Conservation (phyloP, 192 early-diverging fungal species). For the Backusella psychrophila region DNA sequence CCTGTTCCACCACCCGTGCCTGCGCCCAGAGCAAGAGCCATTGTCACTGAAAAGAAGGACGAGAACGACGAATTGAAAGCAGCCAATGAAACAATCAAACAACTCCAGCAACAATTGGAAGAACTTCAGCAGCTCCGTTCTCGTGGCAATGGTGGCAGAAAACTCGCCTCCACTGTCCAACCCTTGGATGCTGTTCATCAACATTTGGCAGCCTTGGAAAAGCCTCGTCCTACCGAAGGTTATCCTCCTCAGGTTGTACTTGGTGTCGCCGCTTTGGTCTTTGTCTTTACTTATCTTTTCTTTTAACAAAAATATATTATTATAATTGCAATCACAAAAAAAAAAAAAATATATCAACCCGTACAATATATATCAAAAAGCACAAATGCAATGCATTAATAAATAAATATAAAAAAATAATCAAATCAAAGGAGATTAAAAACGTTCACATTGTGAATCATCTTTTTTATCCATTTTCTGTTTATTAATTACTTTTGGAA, state of each 20-base stretch:
- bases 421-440: not conserved
- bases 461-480: not conserved
- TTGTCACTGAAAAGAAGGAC: not conserved
- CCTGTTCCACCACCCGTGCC: not conserved
- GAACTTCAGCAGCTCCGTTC: not conserved
- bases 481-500: not conserved
- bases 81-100: conserved; percentile 1
- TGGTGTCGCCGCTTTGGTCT: conserved; percentile 54
- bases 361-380: not conserved
- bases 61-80: not conserved
- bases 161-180: conserved; percentile 13
- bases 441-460: not conserved
- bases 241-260: conserved; percentile 61
- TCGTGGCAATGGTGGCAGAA: not conserved
- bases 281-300: conserved; percentile 64
- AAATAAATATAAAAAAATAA: no score
- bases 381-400: not conserved
- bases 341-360: not conserved
- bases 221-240: conserved; percentile 50
- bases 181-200: conserved; percentile 36
- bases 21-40: not conserved
- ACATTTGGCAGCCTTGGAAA: conserved; percentile 26
- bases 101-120: not conserved
- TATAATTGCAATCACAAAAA: not conserved
- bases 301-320: conserved; percentile 42